Evolutionary conservation across 495 filamentous ascomycete species (phyloP).

Genomic region (Alectoria sarmentosa): DNA sequence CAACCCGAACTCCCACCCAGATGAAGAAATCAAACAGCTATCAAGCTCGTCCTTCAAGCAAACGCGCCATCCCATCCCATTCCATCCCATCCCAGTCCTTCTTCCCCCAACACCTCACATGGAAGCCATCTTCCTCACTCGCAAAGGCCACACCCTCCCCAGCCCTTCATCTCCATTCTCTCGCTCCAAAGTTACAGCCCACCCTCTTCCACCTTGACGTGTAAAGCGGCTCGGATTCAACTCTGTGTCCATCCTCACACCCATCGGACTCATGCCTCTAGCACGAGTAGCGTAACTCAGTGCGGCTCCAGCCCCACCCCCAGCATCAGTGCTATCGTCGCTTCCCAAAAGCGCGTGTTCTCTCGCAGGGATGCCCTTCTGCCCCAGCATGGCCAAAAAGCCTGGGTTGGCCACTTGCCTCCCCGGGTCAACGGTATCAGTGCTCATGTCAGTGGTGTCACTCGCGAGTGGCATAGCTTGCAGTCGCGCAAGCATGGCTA

Average conservation of each 20-base stretch:
- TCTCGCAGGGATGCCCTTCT: not conserved
- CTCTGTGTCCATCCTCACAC: not conserved
- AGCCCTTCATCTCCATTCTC: not conserved
- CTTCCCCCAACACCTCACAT: not conserved
- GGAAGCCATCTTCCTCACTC: not conserved
- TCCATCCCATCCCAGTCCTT: not conserved
- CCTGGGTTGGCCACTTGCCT: not conserved
- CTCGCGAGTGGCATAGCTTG: not conserved
- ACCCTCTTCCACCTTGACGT: not conserved
- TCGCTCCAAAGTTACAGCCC: not conserved
- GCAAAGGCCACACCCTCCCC: not conserved
- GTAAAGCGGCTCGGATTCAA: not conserved
- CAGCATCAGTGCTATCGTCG: slow-evolving; percentile 2
- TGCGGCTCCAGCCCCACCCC: not conserved
- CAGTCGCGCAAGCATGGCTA: not conserved
- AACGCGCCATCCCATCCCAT: not conserved
- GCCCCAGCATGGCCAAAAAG: not conserved
- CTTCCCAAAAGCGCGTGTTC: not conserved
- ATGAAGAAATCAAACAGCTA: not conserved
- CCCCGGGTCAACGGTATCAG: not conserved
- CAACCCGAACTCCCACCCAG: not conserved
- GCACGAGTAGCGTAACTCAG: not conserved
- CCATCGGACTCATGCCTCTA: not conserved
- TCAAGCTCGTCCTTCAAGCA: not conserved
- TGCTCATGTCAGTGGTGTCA: slow-evolving; percentile 4